Percentiles rank a stretch among this genome's conserved stretches.
Conservation (phyloP, 208 protist genomes). For the Crithidia acanthocephali region DNA sequence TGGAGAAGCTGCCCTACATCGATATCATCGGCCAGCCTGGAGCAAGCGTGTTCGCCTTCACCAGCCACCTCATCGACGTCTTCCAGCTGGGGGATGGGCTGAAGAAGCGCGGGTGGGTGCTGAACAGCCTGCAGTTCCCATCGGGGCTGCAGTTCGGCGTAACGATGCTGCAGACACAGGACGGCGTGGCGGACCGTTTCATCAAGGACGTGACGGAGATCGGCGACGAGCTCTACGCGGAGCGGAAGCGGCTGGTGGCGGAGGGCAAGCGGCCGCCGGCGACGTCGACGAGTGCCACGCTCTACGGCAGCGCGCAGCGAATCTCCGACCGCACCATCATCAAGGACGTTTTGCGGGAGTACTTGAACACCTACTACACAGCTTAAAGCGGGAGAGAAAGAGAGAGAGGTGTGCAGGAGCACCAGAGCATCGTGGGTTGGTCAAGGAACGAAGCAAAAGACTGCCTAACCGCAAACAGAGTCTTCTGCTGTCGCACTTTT, state of each 20-base stretch:
- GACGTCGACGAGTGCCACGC: conserved; percentile 58
- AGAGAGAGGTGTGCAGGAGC: conserved; percentile 1
- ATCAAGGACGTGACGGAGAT: conserved; percentile 72
- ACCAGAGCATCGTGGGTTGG: too few species aligned
- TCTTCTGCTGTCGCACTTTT: background rate
- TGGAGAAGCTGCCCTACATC: conserved; percentile 72
- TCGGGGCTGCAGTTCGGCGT: conserved; percentile 93
- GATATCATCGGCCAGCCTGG: conserved; percentile 87
- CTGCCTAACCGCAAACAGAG: background rate
- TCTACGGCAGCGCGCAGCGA: conserved; percentile 94
- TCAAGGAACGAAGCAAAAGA: background rate
- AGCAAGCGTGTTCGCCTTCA: conserved; percentile 91
- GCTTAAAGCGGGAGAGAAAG: conserved; percentile 22
- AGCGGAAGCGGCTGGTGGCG: conserved; percentile 38
- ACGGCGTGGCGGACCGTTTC: conserved; percentile 77
- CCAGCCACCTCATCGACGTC: conserved; percentile 88
- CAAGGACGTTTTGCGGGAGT: conserved; percentile 83
- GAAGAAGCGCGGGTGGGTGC: conserved; percentile 89
- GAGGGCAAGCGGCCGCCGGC: conserved; percentile 43
- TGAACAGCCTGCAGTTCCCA: conserved; percentile 95
- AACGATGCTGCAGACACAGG: conserved; percentile 87
- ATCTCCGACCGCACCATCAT: conserved; percentile 93
- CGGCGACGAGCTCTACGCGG: conserved; percentile 42
- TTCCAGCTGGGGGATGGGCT: conserved; percentile 89
- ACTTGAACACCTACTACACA: conserved; percentile 86